These are phyloP conservation scores for Colletotrichum lindemuthianum DNA, from an alignment of 2,329 filamentous ascomycete genomes.

Conservation along the genomic window DNA sequence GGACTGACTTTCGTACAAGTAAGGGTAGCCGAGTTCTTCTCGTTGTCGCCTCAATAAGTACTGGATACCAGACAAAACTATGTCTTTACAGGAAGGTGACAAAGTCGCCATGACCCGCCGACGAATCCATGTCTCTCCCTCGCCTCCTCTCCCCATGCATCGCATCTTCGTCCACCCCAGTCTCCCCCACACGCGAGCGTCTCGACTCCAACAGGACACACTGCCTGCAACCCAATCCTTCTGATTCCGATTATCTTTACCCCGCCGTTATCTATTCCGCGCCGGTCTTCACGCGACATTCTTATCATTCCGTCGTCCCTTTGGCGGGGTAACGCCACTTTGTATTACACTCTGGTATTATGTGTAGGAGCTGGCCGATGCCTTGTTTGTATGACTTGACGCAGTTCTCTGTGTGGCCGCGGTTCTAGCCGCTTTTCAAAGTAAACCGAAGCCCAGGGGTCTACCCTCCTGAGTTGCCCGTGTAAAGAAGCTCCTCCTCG, in stretches of 20 bases:
- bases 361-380: constrained; percentile 30
- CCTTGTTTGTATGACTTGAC: constrained; percentile 1
- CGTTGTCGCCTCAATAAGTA: constrained; percentile 17
- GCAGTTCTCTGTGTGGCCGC: neutral
- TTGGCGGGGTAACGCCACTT: constrained; percentile 28
- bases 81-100: constrained; percentile 35
- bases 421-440: constrained; percentile 3
- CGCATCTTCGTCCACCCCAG: constrained; percentile 1
- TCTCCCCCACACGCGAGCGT: constrained; percentile 27
- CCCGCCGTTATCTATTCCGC: constrained; percentile 34
- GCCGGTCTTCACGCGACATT: neutral
- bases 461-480: constrained; percentile 1
- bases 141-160: constrained; percentile 22
- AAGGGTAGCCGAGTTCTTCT: constrained; percentile 2
- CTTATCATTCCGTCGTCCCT: constrained; percentile 24
- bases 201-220: constrained; percentile 6
- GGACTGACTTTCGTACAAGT: constrained; percentile 1
- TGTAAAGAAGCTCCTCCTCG: constrained; percentile 1
- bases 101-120: constrained; percentile 31
- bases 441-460: neutral
- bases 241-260: constrained; percentile 27
- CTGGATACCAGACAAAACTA: constrained; percentile 25
- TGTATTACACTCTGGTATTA: constrained; percentile 30
- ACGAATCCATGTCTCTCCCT: constrained; percentile 1
- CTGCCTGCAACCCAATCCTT: constrained; percentile 23